phyloP scores from a whole-genome alignment of 495 filamentous ascomycete genomes.

The Penicillium cataractarum region DNA sequence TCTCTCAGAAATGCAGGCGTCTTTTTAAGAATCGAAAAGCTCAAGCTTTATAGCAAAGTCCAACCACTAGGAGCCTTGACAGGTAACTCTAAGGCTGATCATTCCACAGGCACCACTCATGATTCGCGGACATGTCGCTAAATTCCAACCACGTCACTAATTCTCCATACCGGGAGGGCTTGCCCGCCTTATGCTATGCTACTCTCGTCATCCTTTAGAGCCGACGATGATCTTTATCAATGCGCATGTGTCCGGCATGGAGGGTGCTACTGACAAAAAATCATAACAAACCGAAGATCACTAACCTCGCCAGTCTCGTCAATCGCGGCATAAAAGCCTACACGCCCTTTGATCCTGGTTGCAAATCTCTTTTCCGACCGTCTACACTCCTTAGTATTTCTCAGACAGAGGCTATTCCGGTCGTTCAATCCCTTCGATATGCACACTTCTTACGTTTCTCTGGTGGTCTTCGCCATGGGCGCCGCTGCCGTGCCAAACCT shows the following conservation, averaged over 20 bases:
- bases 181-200: constrained; percentile 20
- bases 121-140: not conserved
- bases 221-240: constrained; percentile 23
- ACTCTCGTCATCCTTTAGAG: constrained; percentile 18
- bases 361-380: constrained; percentile 21
- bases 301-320: constrained; percentile 1
- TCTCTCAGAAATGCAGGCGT: not conserved
- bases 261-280: constrained; percentile 12
- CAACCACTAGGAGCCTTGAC: constrained; percentile 7
- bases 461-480: constrained; percentile 29
- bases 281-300: constrained; percentile 22
- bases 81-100: constrained; percentile 20
- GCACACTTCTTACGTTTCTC: constrained; percentile 30
- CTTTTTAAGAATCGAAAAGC: not conserved
- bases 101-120: constrained; percentile 24
- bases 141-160: constrained; percentile 13
- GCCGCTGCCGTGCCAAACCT: constrained; percentile 27
- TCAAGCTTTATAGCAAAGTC: not conserved
- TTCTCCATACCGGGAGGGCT: constrained; percentile 16
- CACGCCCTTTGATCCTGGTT: constrained; percentile 17
- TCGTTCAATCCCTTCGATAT: constrained; percentile 15
- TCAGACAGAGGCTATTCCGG: not conserved
- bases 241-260: constrained; percentile 25
- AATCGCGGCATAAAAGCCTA: constrained; percentile 23
- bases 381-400: constrained; percentile 19